Evolutionary conservation across 2,329 filamentous ascomycete species (phyloP).

Genomic region (Talaromyces sp.): DNA sequence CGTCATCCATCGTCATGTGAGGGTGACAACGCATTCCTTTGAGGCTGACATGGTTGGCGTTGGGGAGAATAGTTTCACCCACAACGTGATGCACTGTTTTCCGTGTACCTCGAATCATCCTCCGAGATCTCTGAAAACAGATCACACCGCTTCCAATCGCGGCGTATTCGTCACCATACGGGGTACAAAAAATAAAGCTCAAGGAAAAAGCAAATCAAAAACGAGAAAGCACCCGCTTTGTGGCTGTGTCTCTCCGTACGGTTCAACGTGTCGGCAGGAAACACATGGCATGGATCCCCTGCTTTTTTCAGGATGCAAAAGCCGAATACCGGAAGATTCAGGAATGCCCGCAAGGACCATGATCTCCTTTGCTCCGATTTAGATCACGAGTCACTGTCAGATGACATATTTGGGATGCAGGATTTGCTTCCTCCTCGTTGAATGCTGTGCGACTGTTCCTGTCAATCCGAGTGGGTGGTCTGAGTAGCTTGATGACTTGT

Average conservation of each 20-base stretch:
- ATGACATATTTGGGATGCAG: background rate
- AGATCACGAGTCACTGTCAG: slow-evolving; percentile 7
- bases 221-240: background rate
- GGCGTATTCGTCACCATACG: background rate
- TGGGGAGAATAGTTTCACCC: background rate
- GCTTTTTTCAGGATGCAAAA: background rate
- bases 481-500: background rate
- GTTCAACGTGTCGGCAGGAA: slow-evolving; percentile 5
- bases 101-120: background rate
- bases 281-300: slow-evolving; percentile 7
- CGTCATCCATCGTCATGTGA: background rate
- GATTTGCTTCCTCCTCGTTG: background rate
- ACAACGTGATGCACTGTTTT: background rate
- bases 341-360: background rate
- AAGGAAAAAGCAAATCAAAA: background rate
- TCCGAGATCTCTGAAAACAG: background rate
- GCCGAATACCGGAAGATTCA: background rate
- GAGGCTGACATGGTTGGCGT: background rate
- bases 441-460: background rate
- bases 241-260: background rate
- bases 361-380: background rate
- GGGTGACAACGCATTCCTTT: background rate
- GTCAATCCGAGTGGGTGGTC: background rate
- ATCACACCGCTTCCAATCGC: background rate
- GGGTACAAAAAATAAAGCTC: background rate